Evolutionary conservation across 2,329 filamentous ascomycete species (phyloP), one percentile per base, ranked within the genome.

Genomic region (Colletotrichum sp.): DNA sequence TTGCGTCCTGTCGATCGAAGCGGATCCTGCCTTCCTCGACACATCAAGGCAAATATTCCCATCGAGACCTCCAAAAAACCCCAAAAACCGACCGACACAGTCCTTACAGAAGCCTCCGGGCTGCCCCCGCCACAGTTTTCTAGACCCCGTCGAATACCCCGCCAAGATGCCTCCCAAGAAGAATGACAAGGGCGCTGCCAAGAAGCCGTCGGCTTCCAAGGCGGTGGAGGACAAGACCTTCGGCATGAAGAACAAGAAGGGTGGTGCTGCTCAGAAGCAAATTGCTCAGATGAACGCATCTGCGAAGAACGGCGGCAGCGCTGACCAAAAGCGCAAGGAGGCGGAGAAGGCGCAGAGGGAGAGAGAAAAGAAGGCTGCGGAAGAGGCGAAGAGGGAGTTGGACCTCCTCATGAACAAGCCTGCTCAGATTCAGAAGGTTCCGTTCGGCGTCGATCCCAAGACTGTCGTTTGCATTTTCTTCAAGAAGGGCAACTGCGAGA

Each of bases 231-330:
- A 99, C 89, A 97, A 96, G 88, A 98, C 97, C 65, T 99, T 99
- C 90, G 97, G 97, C 81, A 99, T 99, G 97, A 99, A 99, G 89
- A 99, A 99, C 84, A 99, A 99, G 90, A 99, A 98, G 90, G 97
- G 97, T 80, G 94, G 92, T 73, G 93, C 92, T 68, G 96, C 96
- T 71, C 95, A 99, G 87, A 98, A 93, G 86, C 92, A 96, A 80
- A 99, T 99, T 83, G 93, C 95, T 75, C 95, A 96, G 81, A 92
- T 99, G 84, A 88, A 93, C 80, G 91, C 93, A 63, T 94, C 96
- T 81, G 91, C 93, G 68, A 92, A 94, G 79, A 90, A 91, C 72
- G 93, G 94, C 80, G 95, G 95, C 77, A 94, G 90, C n/a, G 92
- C 95, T 26, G 96, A 98, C 74, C 94, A 97, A 85, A 99, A 98